Evolutionary conservation across 345 rosid species (phyloP).

Genomic region (Salix viminalis): DNA sequence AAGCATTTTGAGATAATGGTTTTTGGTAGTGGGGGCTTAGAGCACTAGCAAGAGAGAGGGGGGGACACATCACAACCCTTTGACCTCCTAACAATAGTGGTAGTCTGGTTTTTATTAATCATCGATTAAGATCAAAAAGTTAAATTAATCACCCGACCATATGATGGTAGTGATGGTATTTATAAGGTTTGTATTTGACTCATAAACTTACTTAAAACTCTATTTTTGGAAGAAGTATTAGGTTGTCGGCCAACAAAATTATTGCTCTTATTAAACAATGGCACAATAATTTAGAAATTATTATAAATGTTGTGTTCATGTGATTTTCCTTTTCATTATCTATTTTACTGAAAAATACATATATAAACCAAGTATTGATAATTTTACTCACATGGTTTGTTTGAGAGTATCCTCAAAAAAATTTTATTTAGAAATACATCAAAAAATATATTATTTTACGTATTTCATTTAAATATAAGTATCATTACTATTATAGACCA

Average conservation of each 20-base stretch:
- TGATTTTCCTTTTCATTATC: too few species aligned
- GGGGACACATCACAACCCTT: not conserved
- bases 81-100: conserved; percentile 18
- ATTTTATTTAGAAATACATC: too few species aligned
- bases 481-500: not conserved
- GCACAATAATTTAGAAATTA: too few species aligned
- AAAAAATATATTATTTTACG: too few species aligned
- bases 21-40: conserved; percentile 10
- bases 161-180: conserved; percentile 28
- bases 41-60: conserved; percentile 25
- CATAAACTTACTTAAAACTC: not conserved
- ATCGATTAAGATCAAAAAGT: conserved; percentile 7
- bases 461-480: too few species aligned
- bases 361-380: too few species aligned
- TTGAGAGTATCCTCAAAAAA: too few species aligned
- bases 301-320: not conserved
- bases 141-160: conserved; percentile 27
- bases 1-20: conserved; percentile 18
- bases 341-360: too few species aligned
- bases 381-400: too few species aligned
- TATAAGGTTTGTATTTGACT: conserved; percentile 18
- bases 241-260: conserved; percentile 5
- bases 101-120: conserved; percentile 8
- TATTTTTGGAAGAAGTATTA: conserved; percentile 2
- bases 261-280: not conserved